A percentile compares a stretch with the other conserved stretches of the same genome.
Conservation (phyloP, 495 filamentous ascomycete genomes). For the Annulohypoxylon maeteangense region DNA sequence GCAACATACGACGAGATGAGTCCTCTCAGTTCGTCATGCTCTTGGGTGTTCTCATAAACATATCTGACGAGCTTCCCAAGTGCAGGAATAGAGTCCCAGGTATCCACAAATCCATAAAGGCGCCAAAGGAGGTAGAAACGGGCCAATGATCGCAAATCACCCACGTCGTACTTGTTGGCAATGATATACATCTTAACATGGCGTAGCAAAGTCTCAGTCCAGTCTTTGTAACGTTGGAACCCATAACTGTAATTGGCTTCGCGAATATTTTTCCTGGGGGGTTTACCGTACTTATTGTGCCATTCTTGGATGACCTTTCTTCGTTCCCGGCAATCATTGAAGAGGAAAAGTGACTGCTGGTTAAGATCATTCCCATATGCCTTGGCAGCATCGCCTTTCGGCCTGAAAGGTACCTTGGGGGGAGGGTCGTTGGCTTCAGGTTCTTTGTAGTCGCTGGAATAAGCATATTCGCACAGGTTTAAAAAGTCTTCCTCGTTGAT, state of each 20-base stretch:
- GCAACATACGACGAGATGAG: neutral
- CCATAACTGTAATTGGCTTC: neutral
- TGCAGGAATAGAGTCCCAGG: neutral
- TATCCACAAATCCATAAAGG: neutral
- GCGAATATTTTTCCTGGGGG: neutral
- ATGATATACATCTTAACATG: slow-evolving; percentile 4
- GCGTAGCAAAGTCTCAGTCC: neutral
- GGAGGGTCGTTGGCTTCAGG: neutral
- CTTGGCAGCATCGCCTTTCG: neutral
- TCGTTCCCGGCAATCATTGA: too few species aligned
- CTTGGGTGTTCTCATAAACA: neutral
- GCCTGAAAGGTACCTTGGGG: neutral
- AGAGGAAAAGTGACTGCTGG: neutral
- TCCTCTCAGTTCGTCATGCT: neutral
- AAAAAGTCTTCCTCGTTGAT: neutral
- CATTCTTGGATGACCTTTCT: too few species aligned
- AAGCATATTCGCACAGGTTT: neutral
- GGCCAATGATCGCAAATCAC: neutral
- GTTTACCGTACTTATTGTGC: neutral
- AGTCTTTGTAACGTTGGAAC: neutral
- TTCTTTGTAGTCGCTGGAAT: neutral
- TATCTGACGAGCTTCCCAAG: neutral
- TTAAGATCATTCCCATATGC: neutral
- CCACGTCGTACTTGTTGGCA: neutral
- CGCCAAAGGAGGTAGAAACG: neutral